Conservation (phyloP, 1,139 yeast species). For the Taphrina betulina region DNA sequence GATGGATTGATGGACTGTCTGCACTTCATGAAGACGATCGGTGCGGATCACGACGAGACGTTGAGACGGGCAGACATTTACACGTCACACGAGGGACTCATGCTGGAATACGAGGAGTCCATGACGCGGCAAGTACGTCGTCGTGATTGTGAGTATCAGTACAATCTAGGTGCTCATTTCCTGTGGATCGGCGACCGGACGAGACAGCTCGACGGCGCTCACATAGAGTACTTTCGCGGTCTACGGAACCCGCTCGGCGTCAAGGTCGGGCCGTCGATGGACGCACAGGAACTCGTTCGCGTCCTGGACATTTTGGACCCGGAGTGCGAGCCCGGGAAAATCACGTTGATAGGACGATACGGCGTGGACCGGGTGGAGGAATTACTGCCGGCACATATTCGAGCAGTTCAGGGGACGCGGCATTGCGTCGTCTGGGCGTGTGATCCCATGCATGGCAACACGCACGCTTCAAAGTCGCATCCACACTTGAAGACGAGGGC, state of each 20-base stretch:
- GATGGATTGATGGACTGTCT: slow-evolving; percentile 46
- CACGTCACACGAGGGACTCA: slow-evolving; percentile 50
- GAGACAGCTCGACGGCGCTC: slow-evolving; percentile 50
- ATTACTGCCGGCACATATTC: slow-evolving; percentile 47
- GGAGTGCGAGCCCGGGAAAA: slow-evolving; percentile 46
- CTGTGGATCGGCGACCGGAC: slow-evolving; percentile 53
- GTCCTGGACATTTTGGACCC: slow-evolving; percentile 49
- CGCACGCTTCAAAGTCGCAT: slow-evolving; percentile 46
- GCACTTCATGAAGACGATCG: slow-evolving; percentile 47
- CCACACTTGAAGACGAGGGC: slow-evolving; percentile 49
- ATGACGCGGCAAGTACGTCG: slow-evolving; percentile 45
- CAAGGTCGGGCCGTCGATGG: slow-evolving; percentile 50
- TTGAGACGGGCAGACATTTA: slow-evolving; percentile 46
- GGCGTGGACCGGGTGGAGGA: slow-evolving; percentile 46
- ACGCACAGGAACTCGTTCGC: slow-evolving; percentile 45
- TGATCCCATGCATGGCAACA: slow-evolving; percentile 45
- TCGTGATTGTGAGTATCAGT: slow-evolving; percentile 42
- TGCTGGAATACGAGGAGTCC: slow-evolving; percentile 49
- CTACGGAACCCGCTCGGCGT: slow-evolving; percentile 50
- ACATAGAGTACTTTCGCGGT: slow-evolving; percentile 51
- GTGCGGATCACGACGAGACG: slow-evolving; percentile 44
- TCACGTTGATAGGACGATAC: slow-evolving; percentile 49
- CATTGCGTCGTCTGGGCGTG: slow-evolving; percentile 46
- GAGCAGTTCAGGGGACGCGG: slow-evolving; percentile 47
- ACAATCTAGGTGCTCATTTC: slow-evolving; percentile 50